Conservation (phyloP, 2,329 filamentous ascomycete species). For the Fusarium musae region DNA sequence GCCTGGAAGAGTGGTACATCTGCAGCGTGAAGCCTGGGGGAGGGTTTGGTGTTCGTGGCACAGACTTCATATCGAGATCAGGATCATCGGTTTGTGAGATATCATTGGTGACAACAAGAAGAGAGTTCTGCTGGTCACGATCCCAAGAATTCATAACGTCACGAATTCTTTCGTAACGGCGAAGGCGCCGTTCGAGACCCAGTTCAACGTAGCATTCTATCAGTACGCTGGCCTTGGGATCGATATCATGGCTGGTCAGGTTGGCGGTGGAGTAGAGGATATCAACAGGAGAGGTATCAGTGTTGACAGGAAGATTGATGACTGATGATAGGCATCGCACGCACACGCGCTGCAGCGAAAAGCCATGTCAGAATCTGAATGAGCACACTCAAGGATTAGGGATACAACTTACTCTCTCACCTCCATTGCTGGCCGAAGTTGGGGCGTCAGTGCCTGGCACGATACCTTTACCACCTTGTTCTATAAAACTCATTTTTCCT, state of each 20-base stretch:
- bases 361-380: conserved; percentile 12
- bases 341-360: conserved; percentile 66
- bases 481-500: conserved; percentile 54
- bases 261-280: conserved; percentile 75
- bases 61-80: conserved; percentile 73
- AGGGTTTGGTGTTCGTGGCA: conserved; percentile 66
- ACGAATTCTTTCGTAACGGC: conserved; percentile 85
- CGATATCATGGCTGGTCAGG: conserved; percentile 71
- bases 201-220: conserved; percentile 80
- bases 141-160: conserved; percentile 97
- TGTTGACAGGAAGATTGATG: conserved; percentile 76
- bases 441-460: conserved; percentile 76
- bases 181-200: conserved; percentile 83
- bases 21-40: conserved; percentile 75
- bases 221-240: conserved; percentile 74
- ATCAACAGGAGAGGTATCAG: conserved; percentile 79
- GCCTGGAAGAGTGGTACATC: conserved; percentile 82
- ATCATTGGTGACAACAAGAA: conserved; percentile 73
- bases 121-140: conserved; percentile 77
- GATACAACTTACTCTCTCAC: conserved; percentile 72
- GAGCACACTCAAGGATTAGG: neutral
- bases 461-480: conserved; percentile 58
- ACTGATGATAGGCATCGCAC: conserved; percentile 78
- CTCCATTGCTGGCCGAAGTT: conserved; percentile 81
- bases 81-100: conserved; percentile 63